Conservation (phyloP, 1,284 basidiomycete species). For the Pterulicium gracile region DNA sequence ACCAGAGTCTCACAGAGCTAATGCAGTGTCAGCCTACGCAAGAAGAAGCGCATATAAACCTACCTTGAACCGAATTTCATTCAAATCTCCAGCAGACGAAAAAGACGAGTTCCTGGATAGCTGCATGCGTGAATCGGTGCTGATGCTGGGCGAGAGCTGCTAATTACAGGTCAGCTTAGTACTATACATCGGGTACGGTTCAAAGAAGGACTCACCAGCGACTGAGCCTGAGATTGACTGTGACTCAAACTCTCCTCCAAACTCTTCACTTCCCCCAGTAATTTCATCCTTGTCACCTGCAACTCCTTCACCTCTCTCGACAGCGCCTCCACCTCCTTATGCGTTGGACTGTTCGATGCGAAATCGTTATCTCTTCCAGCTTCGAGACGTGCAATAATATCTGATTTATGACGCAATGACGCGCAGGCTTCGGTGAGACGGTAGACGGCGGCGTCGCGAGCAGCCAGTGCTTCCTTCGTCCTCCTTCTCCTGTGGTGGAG, state of each 20-base stretch:
- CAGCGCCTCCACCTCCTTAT: not conserved
- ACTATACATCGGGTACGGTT: too few relatives aligned
- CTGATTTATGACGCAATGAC: not conserved
- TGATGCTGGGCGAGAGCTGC: too few relatives aligned
- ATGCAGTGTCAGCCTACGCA: not conserved
- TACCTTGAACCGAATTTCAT: not conserved
- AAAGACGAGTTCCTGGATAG: not conserved
- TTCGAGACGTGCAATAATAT: not conserved
- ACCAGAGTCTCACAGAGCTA: not conserved
- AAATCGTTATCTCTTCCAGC: not conserved
- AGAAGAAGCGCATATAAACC: not conserved
- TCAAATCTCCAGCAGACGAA: not conserved
- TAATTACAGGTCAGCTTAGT: too few relatives aligned
- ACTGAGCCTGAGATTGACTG: not conserved
- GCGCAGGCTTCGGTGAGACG: not conserved
- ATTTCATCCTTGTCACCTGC: not conserved
- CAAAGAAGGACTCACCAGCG: too few relatives aligned
- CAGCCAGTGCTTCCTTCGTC: not conserved
- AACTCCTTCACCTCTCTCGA: not conserved
- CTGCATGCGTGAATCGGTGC: not conserved
- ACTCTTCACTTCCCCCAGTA: not conserved
- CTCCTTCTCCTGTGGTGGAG: not conserved
- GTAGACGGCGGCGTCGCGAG: not conserved
- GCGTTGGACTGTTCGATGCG: too few relatives aligned
- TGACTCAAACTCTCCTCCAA: not conserved